Base-by-base conservation (phyloP, 2,329 filamentous ascomycete genomes). In the Boeremia lycopersici region DNA sequence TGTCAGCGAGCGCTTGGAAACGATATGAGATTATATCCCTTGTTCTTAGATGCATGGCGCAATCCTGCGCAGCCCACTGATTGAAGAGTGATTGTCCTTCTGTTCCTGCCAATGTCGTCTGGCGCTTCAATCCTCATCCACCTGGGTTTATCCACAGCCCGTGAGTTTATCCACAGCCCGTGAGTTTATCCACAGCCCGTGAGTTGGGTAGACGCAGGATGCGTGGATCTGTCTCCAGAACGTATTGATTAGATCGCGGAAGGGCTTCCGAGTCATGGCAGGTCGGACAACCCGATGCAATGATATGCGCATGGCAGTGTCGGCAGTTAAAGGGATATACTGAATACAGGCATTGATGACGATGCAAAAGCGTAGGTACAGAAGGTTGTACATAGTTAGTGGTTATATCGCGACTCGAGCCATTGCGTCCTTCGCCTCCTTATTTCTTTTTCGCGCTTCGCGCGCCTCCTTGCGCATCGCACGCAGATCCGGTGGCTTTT, bases 401-500 rank as follows among this genome's bases (percentile, higher is more conserved):
- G 15, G 50, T 52, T 36, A 69, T 25, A 62, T 52, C 40, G 60
- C 56, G 41, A 61, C 58, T 15, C 60, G 56, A 26, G 56, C 46
- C 56, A 65, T 65, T 9, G 55, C 57, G 50, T 71, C 72, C 45
- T 61, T 72, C 4, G 73, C 78, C 65, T 82, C 83, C 76, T 85
- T 88, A 62, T 86, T 82, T 65, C 79, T 82, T 78, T 83, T 90
- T 76, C 81, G 87, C 78, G 88, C 85, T 65, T 87, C 86, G 63
- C 85, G 83, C 62, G 91, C 85, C 71, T 81, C 80, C 77, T 84
- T 89, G 63, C 95, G 82, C 43, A 93, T 90, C 25, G 84, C 83
- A 65, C 93, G 84, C 76, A 98, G 78, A 76, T 98, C 92, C 7
- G 93, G 91, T 31, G 95, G 95, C 71, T 85, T 86, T 79, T 98